Conservation (phyloP, 345 rosid genomes). For the Punica granatum region DNA sequence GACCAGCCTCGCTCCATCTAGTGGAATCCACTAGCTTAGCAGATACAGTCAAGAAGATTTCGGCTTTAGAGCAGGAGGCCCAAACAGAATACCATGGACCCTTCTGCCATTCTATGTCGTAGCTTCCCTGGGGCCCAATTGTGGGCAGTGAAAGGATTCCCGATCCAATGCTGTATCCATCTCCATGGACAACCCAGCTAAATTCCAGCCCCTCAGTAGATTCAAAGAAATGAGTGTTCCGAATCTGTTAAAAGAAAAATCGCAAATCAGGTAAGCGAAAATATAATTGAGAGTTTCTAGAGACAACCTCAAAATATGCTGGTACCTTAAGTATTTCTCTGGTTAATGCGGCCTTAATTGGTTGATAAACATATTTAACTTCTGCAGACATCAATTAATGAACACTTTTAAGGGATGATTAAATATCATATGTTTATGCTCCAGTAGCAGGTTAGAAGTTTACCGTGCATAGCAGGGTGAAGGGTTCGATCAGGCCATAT, state of each 20-base stretch:
- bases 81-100: slow-evolving; percentile 80
- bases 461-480: slow-evolving; percentile 92
- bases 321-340: slow-evolving; percentile 55
- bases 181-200: slow-evolving; percentile 62
- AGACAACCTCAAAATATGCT: not conserved
- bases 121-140: slow-evolving; percentile 63
- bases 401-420: not conserved
- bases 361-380: slow-evolving; percentile 79
- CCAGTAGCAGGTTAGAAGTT: not conserved
- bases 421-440: slow-evolving; percentile 1
- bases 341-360: slow-evolving; percentile 57
- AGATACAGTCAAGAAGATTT: slow-evolving; percentile 53
- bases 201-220: slow-evolving; percentile 69
- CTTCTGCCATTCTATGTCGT: slow-evolving; percentile 54
- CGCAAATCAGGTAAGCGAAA: slow-evolving; percentile 8
- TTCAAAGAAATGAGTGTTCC: slow-evolving; percentile 54
- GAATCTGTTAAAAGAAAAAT: slow-evolving; percentile 48
- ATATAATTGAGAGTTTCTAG: slow-evolving; percentile 2
- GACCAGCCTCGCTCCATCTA: slow-evolving; percentile 78
- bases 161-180: slow-evolving; percentile 64
- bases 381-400: slow-evolving; percentile 42
- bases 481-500: slow-evolving; percentile 93
- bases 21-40: slow-evolving; percentile 50
- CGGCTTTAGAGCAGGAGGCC: slow-evolving; percentile 61
- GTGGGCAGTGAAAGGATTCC: slow-evolving; percentile 57